Evolutionary conservation across 768 basidiomycete genomes (phyloP).

Genomic region (Solioccasus polychromus): DNA sequence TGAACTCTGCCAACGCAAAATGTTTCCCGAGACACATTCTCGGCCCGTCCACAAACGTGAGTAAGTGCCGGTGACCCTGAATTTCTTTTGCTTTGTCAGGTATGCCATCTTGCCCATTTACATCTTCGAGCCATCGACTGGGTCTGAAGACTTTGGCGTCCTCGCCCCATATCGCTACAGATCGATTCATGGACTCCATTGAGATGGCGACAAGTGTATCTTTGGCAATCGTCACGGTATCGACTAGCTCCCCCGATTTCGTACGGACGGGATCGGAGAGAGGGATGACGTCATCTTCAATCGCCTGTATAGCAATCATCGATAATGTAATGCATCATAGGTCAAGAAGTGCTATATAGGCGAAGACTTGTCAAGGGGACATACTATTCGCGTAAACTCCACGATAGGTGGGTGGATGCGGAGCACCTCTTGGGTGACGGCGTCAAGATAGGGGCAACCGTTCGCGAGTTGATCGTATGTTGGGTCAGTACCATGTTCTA

Average conservation of each 20-base stretch:
- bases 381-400: neutral
- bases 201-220: constrained; percentile 44
- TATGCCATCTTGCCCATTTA: constrained; percentile 11
- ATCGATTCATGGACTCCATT: constrained; percentile 47
- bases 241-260: constrained; percentile 34
- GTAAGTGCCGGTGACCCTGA: constrained; percentile 46
- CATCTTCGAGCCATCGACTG: constrained; percentile 54
- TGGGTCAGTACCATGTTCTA: neutral
- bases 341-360: constrained; percentile 30
- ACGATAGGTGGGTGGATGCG: neutral
- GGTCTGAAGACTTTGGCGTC: constrained; percentile 58
- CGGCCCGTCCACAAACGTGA: constrained; percentile 51
- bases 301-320: constrained; percentile 30
- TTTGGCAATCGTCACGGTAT: constrained; percentile 43
- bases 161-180: constrained; percentile 55
- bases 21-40: constrained; percentile 46
- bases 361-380: constrained; percentile 21
- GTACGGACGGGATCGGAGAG: constrained; percentile 47
- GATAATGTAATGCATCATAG: neutral
- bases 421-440: neutral
- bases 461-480: neutral
- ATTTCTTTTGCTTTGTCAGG: constrained; percentile 35
- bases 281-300: constrained; percentile 56
- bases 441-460: neutral
- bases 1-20: constrained; percentile 41